Conservation (phyloP, 2,329 filamentous ascomycete species). For the Fonsecaea pedrosoi region DNA sequence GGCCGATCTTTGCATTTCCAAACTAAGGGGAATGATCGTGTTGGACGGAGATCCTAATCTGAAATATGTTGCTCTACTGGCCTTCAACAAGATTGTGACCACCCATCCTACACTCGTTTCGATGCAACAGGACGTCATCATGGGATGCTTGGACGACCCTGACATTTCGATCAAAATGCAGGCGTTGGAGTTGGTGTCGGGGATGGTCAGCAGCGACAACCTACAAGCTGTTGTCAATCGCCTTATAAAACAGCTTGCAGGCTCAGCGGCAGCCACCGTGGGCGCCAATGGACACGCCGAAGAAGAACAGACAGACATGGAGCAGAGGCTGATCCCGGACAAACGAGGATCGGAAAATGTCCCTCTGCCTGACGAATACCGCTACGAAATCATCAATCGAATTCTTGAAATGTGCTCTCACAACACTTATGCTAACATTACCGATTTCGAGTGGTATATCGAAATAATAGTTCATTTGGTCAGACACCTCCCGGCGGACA, state of each 20-base stretch:
- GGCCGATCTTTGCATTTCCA: slow-evolving; percentile 87
- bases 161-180: slow-evolving; percentile 96
- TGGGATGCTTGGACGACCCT: slow-evolving; percentile 93
- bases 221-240: slow-evolving; percentile 83
- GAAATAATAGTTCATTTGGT: slow-evolving; percentile 82
- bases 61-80: slow-evolving; percentile 94
- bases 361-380: slow-evolving; percentile 84
- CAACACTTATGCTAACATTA: slow-evolving; percentile 83
- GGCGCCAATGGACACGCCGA: slow-evolving; percentile 45
- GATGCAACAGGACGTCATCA: slow-evolving; percentile 92
- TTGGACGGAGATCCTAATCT: slow-evolving; percentile 93
- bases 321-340: slow-evolving; percentile 62
- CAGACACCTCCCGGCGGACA: slow-evolving; percentile 36
- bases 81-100: slow-evolving; percentile 91
- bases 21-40: slow-evolving; percentile 91
- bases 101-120: slow-evolving; percentile 89
- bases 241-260: slow-evolving; percentile 80
- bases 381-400: slow-evolving; percentile 77
- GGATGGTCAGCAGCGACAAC: slow-evolving; percentile 91
- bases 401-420: slow-evolving; percentile 89
- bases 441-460: slow-evolving; percentile 98
- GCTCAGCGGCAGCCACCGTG: slow-evolving; percentile 62
- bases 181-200: slow-evolving; percentile 86
- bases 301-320: slow-evolving; percentile 58
- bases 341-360: slow-evolving; percentile 59